phyloP scores from a whole-genome alignment of 306 rosid genomes.

The Medicago ruthenica region DNA sequence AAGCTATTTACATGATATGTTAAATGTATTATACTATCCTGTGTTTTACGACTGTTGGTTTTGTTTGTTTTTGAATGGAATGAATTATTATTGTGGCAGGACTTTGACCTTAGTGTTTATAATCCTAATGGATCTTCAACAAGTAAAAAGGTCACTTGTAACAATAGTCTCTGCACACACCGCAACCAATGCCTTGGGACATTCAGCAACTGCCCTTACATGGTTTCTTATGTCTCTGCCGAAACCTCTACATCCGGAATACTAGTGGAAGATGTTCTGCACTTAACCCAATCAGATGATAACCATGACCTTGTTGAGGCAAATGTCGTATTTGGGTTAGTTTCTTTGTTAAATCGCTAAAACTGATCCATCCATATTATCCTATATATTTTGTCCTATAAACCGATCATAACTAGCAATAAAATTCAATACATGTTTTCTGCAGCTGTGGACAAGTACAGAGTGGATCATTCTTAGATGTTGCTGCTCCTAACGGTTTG shows the following conservation, averaged over 20 bases:
- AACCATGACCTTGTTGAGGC: slow-evolving; percentile 69
- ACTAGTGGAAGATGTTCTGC: slow-evolving; percentile 85
- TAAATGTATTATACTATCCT: not conserved
- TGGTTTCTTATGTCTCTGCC: slow-evolving; percentile 86
- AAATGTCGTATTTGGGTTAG: slow-evolving; percentile 85
- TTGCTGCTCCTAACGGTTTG: slow-evolving; percentile 94
- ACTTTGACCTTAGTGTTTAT: slow-evolving; percentile 76
- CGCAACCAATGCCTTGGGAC: slow-evolving; percentile 67
- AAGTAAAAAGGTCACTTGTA: slow-evolving; percentile 81
- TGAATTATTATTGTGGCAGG: slow-evolving; percentile 50
- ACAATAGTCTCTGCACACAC: slow-evolving; percentile 64
- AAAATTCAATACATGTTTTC: slow-evolving; percentile 35
- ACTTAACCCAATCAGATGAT: slow-evolving; percentile 64
- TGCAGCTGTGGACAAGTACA: slow-evolving; percentile 93
- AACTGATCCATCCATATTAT: not conserved
- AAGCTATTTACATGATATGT: no score
- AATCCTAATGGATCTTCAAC: slow-evolving; percentile 81
- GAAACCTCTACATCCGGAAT: slow-evolving; percentile 89
- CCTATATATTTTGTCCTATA: slow-evolving; percentile 1
- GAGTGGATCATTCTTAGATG: slow-evolving; percentile 90
- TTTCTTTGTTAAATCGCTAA: slow-evolving; percentile 34
- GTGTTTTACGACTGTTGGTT: slow-evolving; percentile 24
- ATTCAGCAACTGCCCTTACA: slow-evolving; percentile 78
- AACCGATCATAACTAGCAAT: slow-evolving; percentile 13
- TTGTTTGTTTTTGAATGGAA: slow-evolving; percentile 30